Evolutionary conservation across 345 rosid species (phyloP).

Genomic region (Brassica juncea): DNA sequence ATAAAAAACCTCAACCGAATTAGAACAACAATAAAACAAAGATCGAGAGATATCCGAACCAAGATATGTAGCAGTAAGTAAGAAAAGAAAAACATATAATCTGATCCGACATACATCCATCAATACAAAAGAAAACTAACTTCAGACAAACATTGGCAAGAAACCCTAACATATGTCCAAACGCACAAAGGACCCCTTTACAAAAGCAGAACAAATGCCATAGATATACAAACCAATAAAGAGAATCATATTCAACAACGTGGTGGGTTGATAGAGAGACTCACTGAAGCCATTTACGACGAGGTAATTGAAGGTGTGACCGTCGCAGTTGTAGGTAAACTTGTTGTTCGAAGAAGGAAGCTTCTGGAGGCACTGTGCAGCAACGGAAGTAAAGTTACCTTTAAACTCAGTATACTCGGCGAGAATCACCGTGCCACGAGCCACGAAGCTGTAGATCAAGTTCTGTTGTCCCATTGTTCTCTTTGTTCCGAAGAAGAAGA

Average conservation of each 20-base stretch:
- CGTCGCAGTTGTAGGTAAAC: slow-evolving; percentile 72
- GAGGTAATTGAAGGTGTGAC: slow-evolving; percentile 73
- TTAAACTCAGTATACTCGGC: slow-evolving; percentile 64
- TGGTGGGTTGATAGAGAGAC: background rate
- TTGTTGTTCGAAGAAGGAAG: slow-evolving; percentile 66
- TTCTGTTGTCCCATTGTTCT: slow-evolving; percentile 59
- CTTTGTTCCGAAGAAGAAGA: background rate
- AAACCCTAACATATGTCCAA: background rate
- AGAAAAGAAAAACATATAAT: background rate
- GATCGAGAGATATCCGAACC: background rate
- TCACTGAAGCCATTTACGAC: slow-evolving; percentile 65
- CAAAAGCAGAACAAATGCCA: background rate
- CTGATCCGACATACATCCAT: background rate
- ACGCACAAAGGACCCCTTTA: background rate
- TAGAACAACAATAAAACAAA: background rate
- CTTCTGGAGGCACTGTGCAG: slow-evolving; percentile 70
- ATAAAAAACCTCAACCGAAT: background rate
- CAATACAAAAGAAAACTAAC: background rate
- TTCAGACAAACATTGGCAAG: background rate
- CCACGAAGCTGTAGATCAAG: slow-evolving; percentile 71
- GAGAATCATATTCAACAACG: background rate
- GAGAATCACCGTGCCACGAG: slow-evolving; percentile 67
- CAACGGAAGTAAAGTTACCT: slow-evolving; percentile 67
- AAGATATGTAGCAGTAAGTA: background rate
- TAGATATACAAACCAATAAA: background rate